These are phyloP conservation scores for Floccularia luteovirens DNA, from an alignment of 768 basidiomycete species.

Conservation along the genomic window DNA sequence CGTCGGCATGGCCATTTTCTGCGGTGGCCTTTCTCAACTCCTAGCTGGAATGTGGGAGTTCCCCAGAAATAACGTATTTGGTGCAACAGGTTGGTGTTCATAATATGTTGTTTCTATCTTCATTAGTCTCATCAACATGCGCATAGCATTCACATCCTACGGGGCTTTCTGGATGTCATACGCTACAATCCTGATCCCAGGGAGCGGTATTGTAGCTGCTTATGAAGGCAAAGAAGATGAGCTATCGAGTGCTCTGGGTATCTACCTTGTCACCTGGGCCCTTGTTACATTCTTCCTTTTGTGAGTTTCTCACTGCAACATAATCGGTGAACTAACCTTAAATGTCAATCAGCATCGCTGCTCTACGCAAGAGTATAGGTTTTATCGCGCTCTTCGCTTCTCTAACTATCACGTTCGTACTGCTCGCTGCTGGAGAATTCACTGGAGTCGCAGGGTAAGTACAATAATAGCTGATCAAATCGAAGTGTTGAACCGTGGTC, in stretches of 20 bases:
- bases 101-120: background rate
- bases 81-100: conserved; percentile 57
- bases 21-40: conserved; percentile 80
- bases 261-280: conserved; percentile 71
- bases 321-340: background rate
- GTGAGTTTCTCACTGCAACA: conserved; percentile 28
- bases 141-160: conserved; percentile 69
- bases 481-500: background rate
- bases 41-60: conserved; percentile 90
- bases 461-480: background rate
- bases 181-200: conserved; percentile 64
- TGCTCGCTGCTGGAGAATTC: conserved; percentile 34
- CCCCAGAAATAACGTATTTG: conserved; percentile 61
- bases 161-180: conserved; percentile 90
- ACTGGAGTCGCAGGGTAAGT: conserved; percentile 19
- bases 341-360: conserved; percentile 20
- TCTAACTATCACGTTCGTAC: conserved; percentile 31
- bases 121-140: background rate
- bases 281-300: conserved; percentile 62
- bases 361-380: conserved; percentile 28
- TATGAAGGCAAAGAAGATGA: conserved; percentile 31
- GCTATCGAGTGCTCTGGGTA: conserved; percentile 51
- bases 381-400: conserved; percentile 30
- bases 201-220: conserved; percentile 50
- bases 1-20: conserved; percentile 81